Evolutionary conservation across 2,329 filamentous ascomycete genomes (phyloP).

Genomic region (Penicillium sclerotigenum): DNA sequence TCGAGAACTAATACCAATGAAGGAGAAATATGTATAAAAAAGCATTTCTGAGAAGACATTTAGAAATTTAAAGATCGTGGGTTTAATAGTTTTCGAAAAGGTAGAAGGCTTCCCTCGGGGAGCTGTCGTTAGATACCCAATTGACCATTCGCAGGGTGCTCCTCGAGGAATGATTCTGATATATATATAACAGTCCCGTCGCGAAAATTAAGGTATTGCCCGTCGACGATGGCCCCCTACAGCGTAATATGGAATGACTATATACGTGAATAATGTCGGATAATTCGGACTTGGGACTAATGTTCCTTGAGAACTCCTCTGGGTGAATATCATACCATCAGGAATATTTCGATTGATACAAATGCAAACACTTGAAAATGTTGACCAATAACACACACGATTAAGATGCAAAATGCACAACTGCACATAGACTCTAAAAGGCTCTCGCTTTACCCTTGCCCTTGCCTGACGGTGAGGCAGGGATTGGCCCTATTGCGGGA

Average conservation of each 20-base stretch:
- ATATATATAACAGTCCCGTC: too few relatives aligned
- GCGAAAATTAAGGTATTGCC: background rate
- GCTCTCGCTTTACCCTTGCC: conserved; percentile 37
- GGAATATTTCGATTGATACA: background rate
- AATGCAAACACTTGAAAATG: background rate
- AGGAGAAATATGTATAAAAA: too few relatives aligned
- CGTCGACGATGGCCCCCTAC: too few relatives aligned
- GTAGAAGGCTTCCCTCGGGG: background rate
- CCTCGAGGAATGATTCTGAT: too few relatives aligned
- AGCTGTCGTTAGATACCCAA: background rate
- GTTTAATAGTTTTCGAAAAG: background rate
- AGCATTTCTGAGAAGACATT: too few relatives aligned
- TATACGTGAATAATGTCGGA: too few relatives aligned
- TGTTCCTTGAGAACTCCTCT: too few relatives aligned
- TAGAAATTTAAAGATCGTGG: too few relatives aligned
- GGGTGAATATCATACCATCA: background rate
- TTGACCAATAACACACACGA: background rate
- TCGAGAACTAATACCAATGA: too few relatives aligned
- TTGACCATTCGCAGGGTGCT: too few relatives aligned
- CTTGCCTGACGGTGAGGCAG: conserved; percentile 26
- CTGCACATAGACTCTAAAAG: background rate
- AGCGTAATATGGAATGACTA: too few relatives aligned
- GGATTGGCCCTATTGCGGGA: conserved; percentile 15
- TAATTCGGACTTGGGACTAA: background rate
- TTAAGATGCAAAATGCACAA: background rate